Percentiles rank a stretch among this genome's conserved stretches.
Conservation (phyloP, 78 protist species). For the Guillardia theta region DNA sequence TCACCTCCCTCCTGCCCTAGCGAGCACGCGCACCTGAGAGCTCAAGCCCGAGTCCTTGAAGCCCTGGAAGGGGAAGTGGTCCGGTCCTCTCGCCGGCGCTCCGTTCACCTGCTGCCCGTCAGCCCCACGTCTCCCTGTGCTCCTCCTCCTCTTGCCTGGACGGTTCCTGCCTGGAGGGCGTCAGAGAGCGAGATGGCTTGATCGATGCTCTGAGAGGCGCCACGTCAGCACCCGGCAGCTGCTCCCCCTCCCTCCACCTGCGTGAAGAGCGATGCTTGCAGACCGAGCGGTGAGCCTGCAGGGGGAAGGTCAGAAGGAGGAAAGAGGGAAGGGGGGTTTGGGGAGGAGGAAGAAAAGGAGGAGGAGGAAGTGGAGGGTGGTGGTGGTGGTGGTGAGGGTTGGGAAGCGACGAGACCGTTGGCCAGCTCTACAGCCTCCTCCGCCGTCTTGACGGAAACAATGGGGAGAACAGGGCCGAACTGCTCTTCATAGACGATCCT, state of each 20-base stretch:
- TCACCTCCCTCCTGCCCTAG: too few species aligned
- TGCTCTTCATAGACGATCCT: not conserved
- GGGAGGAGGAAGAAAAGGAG: not conserved
- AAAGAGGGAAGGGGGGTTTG: not conserved
- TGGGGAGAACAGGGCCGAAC: conserved; percentile 21
- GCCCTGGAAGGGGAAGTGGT: conserved; percentile 27
- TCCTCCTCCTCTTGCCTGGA: not conserved
- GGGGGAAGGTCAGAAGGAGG: not conserved
- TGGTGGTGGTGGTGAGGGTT: not conserved
- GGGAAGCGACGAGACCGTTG: not conserved
- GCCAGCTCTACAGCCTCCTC: not conserved
- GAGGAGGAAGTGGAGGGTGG: not conserved
- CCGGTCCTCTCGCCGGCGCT: not conserved
- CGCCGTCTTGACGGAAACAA: not conserved
- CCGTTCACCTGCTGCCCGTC: not conserved
- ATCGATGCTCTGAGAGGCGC: not conserved
- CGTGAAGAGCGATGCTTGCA: not conserved
- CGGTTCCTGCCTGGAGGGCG: not conserved
- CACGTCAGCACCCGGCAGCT: too few species aligned
- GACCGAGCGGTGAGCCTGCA: not conserved
- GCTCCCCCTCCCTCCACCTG: too few species aligned
- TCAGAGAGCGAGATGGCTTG: not conserved
- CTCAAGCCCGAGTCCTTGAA: not conserved
- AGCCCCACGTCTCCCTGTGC: not conserved
- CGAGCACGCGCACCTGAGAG: too few species aligned